Evolutionary conservation across 345 rosid genomes (phyloP).

Genomic region (Syzygium aqueum): DNA sequence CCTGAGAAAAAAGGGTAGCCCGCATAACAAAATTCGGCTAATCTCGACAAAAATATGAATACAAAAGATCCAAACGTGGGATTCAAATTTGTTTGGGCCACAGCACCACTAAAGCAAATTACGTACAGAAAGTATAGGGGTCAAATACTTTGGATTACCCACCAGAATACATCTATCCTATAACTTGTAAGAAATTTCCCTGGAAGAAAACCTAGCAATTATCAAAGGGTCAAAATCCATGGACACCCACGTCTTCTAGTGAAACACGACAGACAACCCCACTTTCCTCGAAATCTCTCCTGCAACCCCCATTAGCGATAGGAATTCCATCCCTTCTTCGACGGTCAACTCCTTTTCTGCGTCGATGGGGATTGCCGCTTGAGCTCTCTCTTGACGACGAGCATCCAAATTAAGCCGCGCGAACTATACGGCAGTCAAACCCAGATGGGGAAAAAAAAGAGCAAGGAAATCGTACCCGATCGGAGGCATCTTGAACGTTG

Average conservation of each 20-base stretch:
- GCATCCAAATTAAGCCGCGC: neutral
- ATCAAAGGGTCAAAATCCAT: neutral
- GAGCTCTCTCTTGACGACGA: neutral
- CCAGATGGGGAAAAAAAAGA: neutral
- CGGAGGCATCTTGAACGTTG: neutral
- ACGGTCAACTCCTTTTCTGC: neutral
- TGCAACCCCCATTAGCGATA: neutral
- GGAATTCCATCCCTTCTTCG: neutral
- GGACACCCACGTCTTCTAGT: neutral
- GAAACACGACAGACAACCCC: neutral
- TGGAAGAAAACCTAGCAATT: neutral
- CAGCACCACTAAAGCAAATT: no score
- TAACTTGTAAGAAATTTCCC: no score
- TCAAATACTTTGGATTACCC: no score
- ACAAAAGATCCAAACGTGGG: neutral
- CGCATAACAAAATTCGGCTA: neutral
- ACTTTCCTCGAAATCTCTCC: neutral
- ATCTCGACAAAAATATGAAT: neutral
- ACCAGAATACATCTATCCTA: no score
- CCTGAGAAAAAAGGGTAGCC: neutral
- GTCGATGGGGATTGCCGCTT: neutral
- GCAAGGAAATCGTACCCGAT: neutral
- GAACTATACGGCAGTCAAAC: neutral
- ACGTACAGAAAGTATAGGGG: no score
- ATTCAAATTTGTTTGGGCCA: no score